Evolutionary conservation across 2,329 filamentous ascomycete genomes (phyloP), one percentile per base, ranked within the genome.

Genomic region (Sphaerulina populicola): DNA sequence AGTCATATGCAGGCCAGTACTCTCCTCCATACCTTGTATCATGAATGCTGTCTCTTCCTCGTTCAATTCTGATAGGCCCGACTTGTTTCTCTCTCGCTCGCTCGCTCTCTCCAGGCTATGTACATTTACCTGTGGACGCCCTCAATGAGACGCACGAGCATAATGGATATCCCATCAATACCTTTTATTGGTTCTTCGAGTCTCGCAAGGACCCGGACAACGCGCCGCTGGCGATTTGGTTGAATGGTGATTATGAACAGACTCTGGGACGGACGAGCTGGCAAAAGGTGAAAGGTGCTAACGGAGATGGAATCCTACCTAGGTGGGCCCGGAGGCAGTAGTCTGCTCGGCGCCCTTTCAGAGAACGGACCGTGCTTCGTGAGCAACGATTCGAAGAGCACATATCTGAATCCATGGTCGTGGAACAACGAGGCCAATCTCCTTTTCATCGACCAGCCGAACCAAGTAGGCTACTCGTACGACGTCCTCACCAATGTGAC

Each of bases 121-220:
- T 68, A 12, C 57, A 65, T 44, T 46, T 67, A 1, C 57, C 63
- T 3, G 55, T 58, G 5, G 62, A 68, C 33, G 62, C 62, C 1
- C 63, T 60, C 44, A 60, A 60, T 40, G 57, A 60, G 29, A 58
- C 57, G 7, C 54, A 56, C 44, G 58, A 62, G 59, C 74, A 77
- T 55, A 67, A 73, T 40, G 49, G 31, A 9, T 78, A 77, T 52
- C 68, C 74, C 7, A 47, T 60, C 37, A 58, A 74, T 46, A 69
- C 68, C 1, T 83, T 81, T 63, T 83, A 83, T 63, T 80, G 78
- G 77, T 83, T 81, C 61, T 82, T 83, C 58, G 78, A 81, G 55
- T 72, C 78, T 0, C 71, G 79, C 12, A 75, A 78, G 47, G 72
- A 78, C 60, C 74, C 79, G 1, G 60, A 65, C 7, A 76, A 76